Percentiles rank a stretch among this genome's conserved stretches.
These are phyloP conservation scores for Cryomyces antarcticus DNA, from an alignment of 495 filamentous ascomycete genomes.

Conservation along the genomic window DNA sequence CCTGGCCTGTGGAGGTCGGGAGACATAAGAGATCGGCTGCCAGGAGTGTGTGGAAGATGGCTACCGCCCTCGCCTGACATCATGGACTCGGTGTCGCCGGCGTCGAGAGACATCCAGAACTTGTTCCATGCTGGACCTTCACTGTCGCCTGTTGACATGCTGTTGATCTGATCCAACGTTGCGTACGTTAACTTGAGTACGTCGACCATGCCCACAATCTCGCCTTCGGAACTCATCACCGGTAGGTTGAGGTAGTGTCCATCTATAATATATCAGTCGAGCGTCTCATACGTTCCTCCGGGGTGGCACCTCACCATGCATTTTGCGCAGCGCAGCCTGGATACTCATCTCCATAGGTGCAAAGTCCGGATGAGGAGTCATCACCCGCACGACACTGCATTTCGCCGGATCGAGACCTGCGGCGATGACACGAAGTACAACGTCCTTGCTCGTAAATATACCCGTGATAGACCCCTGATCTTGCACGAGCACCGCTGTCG, in stretches of 20 bases:
- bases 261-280: constrained; percentile 30
- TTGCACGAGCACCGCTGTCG: constrained; percentile 87
- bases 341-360: constrained; percentile 98
- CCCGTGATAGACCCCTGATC: constrained; percentile 94
- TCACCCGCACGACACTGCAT: constrained; percentile 93
- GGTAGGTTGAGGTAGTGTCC: constrained; percentile 95
- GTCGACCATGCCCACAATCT: constrained; percentile 98
- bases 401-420: constrained; percentile 85
- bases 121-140: constrained; percentile 98
- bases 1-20: constrained; percentile 45
- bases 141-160: constrained; percentile 58
- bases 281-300: background rate
- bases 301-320: constrained; percentile 65
- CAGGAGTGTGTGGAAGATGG: constrained; percentile 37
- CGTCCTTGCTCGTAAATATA: constrained; percentile 99
- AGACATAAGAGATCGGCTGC: constrained; percentile 54
- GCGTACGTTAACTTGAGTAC: constrained; percentile 96
- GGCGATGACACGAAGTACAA: constrained; percentile 93
- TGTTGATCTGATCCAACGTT: constrained; percentile 84
- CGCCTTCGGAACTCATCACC: constrained; percentile 91
- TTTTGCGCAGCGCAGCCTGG: constrained; percentile 90
- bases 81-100: constrained; percentile 91
- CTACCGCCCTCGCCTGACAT: constrained; percentile 69
- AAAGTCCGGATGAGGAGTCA: constrained; percentile 98
- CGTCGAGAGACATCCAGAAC: constrained; percentile 94